Base-by-base conservation (phyloP, 306 rosid species). In the Senna tora region DNA sequence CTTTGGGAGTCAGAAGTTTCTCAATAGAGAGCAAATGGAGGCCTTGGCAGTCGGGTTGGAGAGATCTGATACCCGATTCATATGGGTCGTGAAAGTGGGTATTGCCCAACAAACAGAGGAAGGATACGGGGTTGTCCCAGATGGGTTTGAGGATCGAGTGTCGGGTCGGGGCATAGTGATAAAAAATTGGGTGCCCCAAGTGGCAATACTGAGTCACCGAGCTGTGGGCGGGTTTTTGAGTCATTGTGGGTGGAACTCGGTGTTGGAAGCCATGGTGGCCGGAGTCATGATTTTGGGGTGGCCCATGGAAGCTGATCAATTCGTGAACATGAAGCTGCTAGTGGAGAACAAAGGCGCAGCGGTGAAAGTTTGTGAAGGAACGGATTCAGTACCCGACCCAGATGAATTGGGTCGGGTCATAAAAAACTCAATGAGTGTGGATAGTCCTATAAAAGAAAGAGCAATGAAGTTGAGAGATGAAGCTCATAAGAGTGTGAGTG, bases 291-390 rank as follows among this genome's bases (percentile, higher is more conserved):
- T 87, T 7, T 12, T 87, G 65, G 89, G 84, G 0, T 87, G 92
- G 92, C 92, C 92, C 2, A 87, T 87, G 92, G 87, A 84, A 34
- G 89, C 89, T 0, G 92, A 84, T 67, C 92, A 87, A 73, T 78
- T 56, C 20, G 73, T 71, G 16, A 85, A 78, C 10, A 84, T 83
- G 0, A 65, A 68, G 79, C 51, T 87, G 14, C 22, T 87, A 65
- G 83, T 72, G 15, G 87, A 84, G 33, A 66, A 76, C 7, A 68
- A 75, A 77, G 82, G 82, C 0, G 77, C 75, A 17, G 89, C 80
- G 0, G 68, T 69, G 51, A 67, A 36, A 5, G 79, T 72, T 38
- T 84, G 89, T 2, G 82, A 84, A 30, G 89, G 89, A 3, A 77
- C 78, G 2, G 15, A 75, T 14, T 41, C 76, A 7, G 85, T 84